Conservation (phyloP, 2,329 filamentous ascomycete species). For the Colletotrichum tamarilloi region DNA sequence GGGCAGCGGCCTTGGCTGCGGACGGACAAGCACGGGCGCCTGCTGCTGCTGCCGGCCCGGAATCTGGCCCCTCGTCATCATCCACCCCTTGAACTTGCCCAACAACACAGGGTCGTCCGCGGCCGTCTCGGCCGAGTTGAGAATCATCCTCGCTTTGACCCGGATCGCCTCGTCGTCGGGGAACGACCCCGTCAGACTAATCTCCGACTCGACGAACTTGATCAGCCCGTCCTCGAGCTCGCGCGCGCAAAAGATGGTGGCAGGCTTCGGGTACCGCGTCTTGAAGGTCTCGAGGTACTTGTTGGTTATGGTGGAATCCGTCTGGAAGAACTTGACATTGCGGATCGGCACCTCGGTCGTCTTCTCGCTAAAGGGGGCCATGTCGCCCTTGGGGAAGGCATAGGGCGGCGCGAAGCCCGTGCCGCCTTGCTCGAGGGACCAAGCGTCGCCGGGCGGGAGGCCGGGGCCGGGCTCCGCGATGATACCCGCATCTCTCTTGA, state of each 20-base stretch:
- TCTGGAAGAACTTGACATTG: constrained; percentile 53
- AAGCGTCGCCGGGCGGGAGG: constrained; percentile 53
- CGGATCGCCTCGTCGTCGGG: constrained; percentile 61
- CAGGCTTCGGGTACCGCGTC: constrained; percentile 57
- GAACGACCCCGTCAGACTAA: constrained; percentile 51
- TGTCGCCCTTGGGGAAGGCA: constrained; percentile 54
- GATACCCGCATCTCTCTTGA: constrained; percentile 69
- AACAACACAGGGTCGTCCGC: constrained; percentile 66
- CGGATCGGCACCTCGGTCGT: constrained; percentile 46
- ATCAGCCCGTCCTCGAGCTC: constrained; percentile 67
- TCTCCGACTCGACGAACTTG: constrained; percentile 57
- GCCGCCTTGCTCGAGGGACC: constrained; percentile 62
- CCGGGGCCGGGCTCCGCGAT: constrained; percentile 62
- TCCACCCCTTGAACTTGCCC: constrained; percentile 63
- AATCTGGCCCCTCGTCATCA: constrained; percentile 44
- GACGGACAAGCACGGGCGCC: background rate
- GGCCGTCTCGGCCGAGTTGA: constrained; percentile 58
- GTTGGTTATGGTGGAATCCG: constrained; percentile 58
- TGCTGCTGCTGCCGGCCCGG: constrained; percentile 9
- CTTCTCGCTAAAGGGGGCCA: constrained; percentile 29
- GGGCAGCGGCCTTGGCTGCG: constrained; percentile 16
- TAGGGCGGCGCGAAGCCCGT: constrained; percentile 68
- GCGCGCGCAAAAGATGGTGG: constrained; percentile 66
- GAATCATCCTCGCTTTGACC: constrained; percentile 59
- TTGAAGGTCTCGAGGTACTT: constrained; percentile 59